Evolutionary conservation across 2,329 filamentous ascomycete genomes (phyloP).

Genomic region (Alternaria sp.): DNA sequence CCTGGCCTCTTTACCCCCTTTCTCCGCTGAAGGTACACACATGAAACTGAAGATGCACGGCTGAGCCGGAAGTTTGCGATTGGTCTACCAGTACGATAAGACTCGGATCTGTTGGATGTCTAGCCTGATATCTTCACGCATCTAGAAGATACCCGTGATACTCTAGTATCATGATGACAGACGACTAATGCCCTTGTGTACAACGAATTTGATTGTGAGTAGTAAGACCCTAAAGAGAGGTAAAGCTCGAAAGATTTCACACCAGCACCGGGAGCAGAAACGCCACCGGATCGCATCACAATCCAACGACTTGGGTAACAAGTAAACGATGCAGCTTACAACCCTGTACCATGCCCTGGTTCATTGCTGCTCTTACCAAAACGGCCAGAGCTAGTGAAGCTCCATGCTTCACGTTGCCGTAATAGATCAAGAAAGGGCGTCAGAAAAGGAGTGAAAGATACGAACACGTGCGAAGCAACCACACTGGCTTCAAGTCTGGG

Average conservation of each 20-base stretch:
- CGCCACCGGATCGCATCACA: background rate
- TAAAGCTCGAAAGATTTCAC: background rate
- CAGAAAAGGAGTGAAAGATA: background rate
- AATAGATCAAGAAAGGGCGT: background rate
- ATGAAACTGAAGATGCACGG: background rate
- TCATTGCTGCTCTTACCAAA: background rate
- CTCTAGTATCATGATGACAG: background rate
- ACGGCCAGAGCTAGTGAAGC: background rate
- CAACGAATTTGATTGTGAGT: background rate
- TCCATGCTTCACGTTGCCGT: background rate
- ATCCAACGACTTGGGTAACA: background rate
- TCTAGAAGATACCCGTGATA: background rate
- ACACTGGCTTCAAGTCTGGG: background rate
- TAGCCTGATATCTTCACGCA: background rate
- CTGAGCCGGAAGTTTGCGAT: background rate
- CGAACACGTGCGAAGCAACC: background rate
- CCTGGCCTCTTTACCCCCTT: background rate
- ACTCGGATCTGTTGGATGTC: background rate
- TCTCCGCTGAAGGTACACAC: background rate
- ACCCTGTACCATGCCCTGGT: background rate
- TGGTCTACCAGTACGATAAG: background rate
- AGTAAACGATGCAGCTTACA: background rate
- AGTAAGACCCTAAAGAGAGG: background rate
- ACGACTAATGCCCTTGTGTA: background rate
- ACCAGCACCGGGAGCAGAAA: background rate